Conservation (phyloP, 2,329 filamentous ascomycete genomes). For the Fusarium penzigii region DNA sequence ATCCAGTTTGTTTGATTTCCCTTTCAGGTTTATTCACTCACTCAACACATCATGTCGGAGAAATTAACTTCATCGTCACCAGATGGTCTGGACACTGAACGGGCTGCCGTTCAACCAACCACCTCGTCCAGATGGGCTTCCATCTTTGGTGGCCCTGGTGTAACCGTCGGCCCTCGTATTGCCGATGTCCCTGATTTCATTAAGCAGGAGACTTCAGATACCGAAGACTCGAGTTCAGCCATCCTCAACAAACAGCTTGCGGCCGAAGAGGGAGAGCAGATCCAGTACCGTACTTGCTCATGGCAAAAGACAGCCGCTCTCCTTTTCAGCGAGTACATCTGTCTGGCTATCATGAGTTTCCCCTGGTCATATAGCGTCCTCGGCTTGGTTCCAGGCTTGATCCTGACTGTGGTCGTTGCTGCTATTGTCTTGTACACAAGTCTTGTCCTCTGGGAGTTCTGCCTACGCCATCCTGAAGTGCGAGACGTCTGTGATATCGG, state of each 20-base stretch:
- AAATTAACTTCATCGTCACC: background rate
- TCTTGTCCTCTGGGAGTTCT: conserved; percentile 73
- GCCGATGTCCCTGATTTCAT: conserved; percentile 44
- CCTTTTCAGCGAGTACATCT: conserved; percentile 95
- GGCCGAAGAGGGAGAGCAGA: conserved; percentile 73
- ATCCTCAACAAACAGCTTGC: conserved; percentile 70
- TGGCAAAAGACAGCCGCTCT: conserved; percentile 94
- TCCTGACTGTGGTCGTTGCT: conserved; percentile 79
- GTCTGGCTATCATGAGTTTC: conserved; percentile 90
- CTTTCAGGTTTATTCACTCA: background rate
- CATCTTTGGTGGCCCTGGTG: conserved; percentile 41
- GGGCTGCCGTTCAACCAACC: conserved; percentile 10
- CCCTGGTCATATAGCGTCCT: conserved; percentile 89
- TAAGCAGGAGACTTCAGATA: conserved; percentile 40
- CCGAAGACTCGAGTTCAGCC: conserved; percentile 47
- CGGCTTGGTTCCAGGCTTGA: conserved; percentile 80
- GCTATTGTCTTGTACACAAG: conserved; percentile 78
- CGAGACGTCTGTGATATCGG: conserved; percentile 93
- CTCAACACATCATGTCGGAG: background rate
- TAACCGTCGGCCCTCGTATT: conserved; percentile 54
- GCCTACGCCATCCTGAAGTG: conserved; percentile 84
- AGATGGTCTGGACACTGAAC: conserved; percentile 26
- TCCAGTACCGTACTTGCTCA: conserved; percentile 90
- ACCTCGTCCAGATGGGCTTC: conserved; percentile 33
- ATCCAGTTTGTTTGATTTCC: no score